Evolutionary conservation across 306 rosid genomes (phyloP).

Genomic region (Fragaria vesca): DNA sequence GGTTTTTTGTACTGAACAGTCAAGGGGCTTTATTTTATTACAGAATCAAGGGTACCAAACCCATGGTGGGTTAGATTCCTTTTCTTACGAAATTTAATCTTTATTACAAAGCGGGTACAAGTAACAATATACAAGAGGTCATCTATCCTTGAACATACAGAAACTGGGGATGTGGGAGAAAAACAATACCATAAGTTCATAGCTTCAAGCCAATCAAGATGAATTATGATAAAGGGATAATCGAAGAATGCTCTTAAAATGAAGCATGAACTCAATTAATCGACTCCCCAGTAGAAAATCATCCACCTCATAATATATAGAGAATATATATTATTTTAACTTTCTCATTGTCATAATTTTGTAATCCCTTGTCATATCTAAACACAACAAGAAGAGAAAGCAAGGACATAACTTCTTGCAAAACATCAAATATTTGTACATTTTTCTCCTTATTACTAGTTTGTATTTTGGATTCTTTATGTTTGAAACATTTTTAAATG

Average conservation of each 20-base stretch:
- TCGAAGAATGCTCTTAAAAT: background rate
- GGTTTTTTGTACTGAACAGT: slow-evolving; percentile 83
- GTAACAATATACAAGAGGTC: background rate
- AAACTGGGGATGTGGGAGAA: background rate
- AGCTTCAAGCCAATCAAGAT: background rate
- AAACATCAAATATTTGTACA: background rate
- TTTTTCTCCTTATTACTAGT: background rate
- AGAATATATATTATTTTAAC: background rate
- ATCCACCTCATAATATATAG: background rate
- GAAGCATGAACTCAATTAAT: background rate
- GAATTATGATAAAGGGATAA: background rate
- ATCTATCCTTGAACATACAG: background rate
- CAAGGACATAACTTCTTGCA: background rate
- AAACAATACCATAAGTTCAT: background rate
- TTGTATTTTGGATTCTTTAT: background rate
- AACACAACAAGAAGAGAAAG: background rate
- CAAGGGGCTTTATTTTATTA: slow-evolving; percentile 74
- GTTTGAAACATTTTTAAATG: background rate
- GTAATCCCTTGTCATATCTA: background rate
- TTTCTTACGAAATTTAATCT: background rate
- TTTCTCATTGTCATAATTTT: background rate
- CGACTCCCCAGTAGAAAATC: background rate
- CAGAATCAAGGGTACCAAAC: slow-evolving; percentile 64
- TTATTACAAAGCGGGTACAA: background rate
- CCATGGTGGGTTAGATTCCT: slow-evolving; percentile 58